These are phyloP conservation scores for Heterobasidion occidentale DNA, from an alignment of 1,284 basidiomycete species.

Conservation along the genomic window DNA sequence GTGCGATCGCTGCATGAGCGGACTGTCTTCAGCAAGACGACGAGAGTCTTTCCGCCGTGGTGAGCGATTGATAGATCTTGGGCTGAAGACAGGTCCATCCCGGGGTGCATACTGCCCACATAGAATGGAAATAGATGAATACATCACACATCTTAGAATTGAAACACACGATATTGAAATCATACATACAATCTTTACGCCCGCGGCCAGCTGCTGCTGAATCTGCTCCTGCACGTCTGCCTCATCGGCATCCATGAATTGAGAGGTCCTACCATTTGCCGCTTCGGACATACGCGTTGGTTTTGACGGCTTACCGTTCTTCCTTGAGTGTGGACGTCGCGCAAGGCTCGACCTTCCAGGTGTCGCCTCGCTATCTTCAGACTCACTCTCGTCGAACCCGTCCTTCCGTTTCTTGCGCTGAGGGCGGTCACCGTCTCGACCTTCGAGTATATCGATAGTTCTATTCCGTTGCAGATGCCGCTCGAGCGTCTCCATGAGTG, in stretches of 20 bases:
- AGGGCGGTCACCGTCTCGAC: slow-evolving; percentile 34
- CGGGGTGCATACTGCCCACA: slow-evolving; percentile 42
- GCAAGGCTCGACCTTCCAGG: slow-evolving; percentile 25
- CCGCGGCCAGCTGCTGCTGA: slow-evolving; percentile 72
- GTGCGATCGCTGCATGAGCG: slow-evolving; percentile 18
- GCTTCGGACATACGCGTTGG: slow-evolving; percentile 32
- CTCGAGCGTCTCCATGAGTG: slow-evolving; percentile 75
- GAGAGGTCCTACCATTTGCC: slow-evolving; percentile 55
- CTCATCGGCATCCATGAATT: slow-evolving; percentile 90
- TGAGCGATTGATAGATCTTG: slow-evolving; percentile 59
- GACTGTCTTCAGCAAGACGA: slow-evolving; percentile 18
- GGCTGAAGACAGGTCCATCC: slow-evolving; percentile 48
- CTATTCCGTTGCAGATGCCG: slow-evolving; percentile 80
- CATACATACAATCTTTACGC: slow-evolving; percentile 56
- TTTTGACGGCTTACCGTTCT: slow-evolving; percentile 25
- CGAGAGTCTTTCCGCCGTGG: slow-evolving; percentile 39
- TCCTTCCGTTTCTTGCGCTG: slow-evolving; percentile 24
- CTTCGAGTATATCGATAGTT: slow-evolving; percentile 83
- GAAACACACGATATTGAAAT: slow-evolving; percentile 11
- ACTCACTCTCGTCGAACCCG: slow-evolving; percentile 16
- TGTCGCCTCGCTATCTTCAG: slow-evolving; percentile 11
- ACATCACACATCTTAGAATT: slow-evolving; percentile 1
- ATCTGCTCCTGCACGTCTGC: slow-evolving; percentile 81
- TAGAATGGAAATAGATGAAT: background rate
- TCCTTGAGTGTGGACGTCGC: slow-evolving; percentile 26